Conservation (phyloP, 495 filamentous ascomycete species). For the Xylaria flabelliformis region DNA sequence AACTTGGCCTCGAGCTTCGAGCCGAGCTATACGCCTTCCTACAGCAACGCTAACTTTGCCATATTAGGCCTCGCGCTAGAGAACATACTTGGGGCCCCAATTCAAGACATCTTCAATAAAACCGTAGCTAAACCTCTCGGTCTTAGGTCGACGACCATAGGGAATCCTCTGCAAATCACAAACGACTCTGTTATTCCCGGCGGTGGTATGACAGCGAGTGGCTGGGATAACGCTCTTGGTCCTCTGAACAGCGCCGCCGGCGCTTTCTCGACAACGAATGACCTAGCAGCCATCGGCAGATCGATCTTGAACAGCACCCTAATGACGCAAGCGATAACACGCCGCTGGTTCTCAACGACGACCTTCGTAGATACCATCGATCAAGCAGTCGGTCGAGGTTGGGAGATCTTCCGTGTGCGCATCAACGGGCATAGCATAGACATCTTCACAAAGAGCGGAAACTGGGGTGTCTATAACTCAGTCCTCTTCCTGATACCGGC, state of each 20-base stretch:
- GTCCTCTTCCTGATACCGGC: slow-evolving; percentile 48
- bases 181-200: slow-evolving; percentile 11
- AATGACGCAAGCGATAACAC: slow-evolving; percentile 45
- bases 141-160: slow-evolving; percentile 7
- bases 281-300: slow-evolving; percentile 46
- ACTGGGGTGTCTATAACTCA: slow-evolving; percentile 46
- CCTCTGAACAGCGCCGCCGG: slow-evolving; percentile 35
- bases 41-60: slow-evolving; percentile 14
- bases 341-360: slow-evolving; percentile 57
- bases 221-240: neutral
- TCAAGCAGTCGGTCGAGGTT: slow-evolving; percentile 40
- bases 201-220: neutral
- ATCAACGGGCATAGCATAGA: slow-evolving; percentile 26
- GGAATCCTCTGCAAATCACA: slow-evolving; percentile 9
- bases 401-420: slow-evolving; percentile 45
- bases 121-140: neutral
- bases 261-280: slow-evolving; percentile 34
- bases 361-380: slow-evolving; percentile 49
- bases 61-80: slow-evolving; percentile 12
- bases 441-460: slow-evolving; percentile 54
- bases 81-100: slow-evolving; percentile 1
- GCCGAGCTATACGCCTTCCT: slow-evolving; percentile 10
- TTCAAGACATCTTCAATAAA: slow-evolving; percentile 7
- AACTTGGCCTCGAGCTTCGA: slow-evolving; percentile 2
- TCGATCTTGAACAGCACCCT: slow-evolving; percentile 55